Base-by-base conservation (phyloP, 202 grass and related monocot genomes). In the Zoysia matrella region DNA sequence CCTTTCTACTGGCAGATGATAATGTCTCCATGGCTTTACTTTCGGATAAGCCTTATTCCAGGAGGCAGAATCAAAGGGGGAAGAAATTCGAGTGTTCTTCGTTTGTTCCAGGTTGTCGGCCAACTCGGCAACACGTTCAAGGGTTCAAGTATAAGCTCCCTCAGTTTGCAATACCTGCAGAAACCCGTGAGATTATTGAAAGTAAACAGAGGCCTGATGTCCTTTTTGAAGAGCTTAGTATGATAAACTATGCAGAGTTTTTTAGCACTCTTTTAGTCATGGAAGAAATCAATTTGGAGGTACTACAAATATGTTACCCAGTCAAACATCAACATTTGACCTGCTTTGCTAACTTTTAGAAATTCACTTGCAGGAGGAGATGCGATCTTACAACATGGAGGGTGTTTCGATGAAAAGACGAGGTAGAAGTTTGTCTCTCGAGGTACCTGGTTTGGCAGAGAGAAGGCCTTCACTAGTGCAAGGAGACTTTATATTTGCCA, bases 251-350 rank as follows among this genome's bases (percentile, higher is more conserved):
- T 69, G 84, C 90, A 11, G 73, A 84, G 79, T 62, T 44, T 74
- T 95, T 98, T 58, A 95, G 88, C 76, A 83, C 86, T 60, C 85
- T 98, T 69, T 64, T 98, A 69, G 91, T 95, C 76, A 95, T 94
- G 90, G 95, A 98, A 84, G 95, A 98, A 86, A 63, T 98, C 47
- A 80, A 95, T 87, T 68, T 95, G 69, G 95, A 98, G 92, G 95
- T 98, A 91, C 79, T 87, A 60, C 41, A 63, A 76, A 52, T 69
- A 9, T 74, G 49, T 68, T 62, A 2, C 67, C 18, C 1, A 47
- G 12, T 73, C 30, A 66, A 39, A 81, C 49, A 22, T 78, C 73
- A 65, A 54, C 4, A 44, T 87, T 49, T 85, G 49, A 72, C 69
- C 69, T 85, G 46, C 9, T 73, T 71, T 87, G 60, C 74, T 86